phyloP scores from a whole-genome alignment of 2,329 filamentous ascomycete genomes.

The Aureobasidium sp. region DNA sequence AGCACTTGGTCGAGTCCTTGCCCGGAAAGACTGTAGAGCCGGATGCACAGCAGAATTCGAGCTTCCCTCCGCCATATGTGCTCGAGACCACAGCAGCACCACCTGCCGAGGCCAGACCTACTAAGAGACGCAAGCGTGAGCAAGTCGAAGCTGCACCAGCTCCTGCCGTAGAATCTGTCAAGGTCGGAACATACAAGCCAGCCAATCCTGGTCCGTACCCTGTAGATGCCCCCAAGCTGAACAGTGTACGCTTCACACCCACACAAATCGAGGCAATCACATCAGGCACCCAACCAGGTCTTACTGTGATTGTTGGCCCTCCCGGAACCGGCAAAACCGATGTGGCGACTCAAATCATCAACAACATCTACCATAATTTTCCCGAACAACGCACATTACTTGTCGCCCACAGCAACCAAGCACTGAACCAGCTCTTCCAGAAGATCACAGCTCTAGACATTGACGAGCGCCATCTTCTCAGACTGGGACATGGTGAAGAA shows the following conservation, averaged over 20 bases:
- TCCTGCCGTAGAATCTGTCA: constrained; percentile 57
- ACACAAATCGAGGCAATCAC: constrained; percentile 87
- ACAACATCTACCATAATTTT: constrained; percentile 98
- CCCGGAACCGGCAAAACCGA: constrained; percentile 99
- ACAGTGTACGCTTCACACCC: constrained; percentile 80
- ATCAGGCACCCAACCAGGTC: constrained; percentile 86
- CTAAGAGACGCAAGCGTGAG: constrained; percentile 83
- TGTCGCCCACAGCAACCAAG: constrained; percentile 95
- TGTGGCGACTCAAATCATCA: constrained; percentile 96
- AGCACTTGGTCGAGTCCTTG: constrained; percentile 82
- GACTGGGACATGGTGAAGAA: constrained; percentile 91
- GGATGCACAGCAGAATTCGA: constrained; percentile 60
- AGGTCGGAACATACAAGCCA: constrained; percentile 84
- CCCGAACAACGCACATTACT: constrained; percentile 85
- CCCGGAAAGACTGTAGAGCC: constrained; percentile 83
- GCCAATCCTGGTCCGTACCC: constrained; percentile 86
- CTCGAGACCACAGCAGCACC: constrained; percentile 52
- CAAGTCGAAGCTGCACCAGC: constrained; percentile 58
- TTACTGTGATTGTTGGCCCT: constrained; percentile 90
- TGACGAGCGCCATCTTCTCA: constrained; percentile 85
- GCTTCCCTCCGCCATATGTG: constrained; percentile 82
- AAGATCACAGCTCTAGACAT: constrained; percentile 97
- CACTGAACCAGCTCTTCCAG: constrained; percentile 92
- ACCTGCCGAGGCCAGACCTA: constrained; percentile 48
- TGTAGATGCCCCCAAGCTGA: constrained; percentile 72